Evolutionary conservation across 2,329 filamentous ascomycete genomes (phyloP), one percentile per base, ranked within the genome.

Genomic region (Dactylellina parvicollis): DNA sequence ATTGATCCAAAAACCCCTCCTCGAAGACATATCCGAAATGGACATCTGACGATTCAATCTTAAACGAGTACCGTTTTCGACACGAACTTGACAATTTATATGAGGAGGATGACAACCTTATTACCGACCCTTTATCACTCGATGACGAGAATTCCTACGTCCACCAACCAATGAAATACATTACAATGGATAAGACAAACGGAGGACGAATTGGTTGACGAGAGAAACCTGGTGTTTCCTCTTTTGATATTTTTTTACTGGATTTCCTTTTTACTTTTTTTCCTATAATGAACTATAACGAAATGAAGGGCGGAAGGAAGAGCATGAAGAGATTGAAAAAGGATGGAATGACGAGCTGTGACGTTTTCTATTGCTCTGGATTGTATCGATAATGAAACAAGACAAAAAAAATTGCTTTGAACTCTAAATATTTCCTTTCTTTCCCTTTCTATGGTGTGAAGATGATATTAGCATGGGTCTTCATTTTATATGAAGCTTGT

Each of bases 311-410:
- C 22, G 42, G 65, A 40, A 32, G 57, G 46, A 46, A 38, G 30
- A 40, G 28, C 50, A 22, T 26, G 22, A 57, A 36, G 46, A 16
- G 38, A 38, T 32, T 14, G 49, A 40, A 20, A n/a, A n/a, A 26
- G 38, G 54, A 60, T 14, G 64, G 50, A 28, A 66, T 42, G 61
- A 34, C 16, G 34, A 38, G 12, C 26, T 14, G 47, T 30, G 50
- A 66, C 61, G 61, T 55, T 66, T 66, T 46, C 46, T 64, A 20
- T 16, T 4, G 4, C 24, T 8, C 20, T 52, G 30, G 5, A 52
- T 26, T 66, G 61, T 66, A 66, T 57, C 44, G 28, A 52, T 67
- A 67, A 67, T 59, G 62, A 57, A 50, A n/a, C n/a, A n/a, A n/a
- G n/a, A n/a, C n/a, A 49, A 52, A 38, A 24, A 62, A 67, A 59